Base-by-base conservation (phyloP, 1,284 basidiomycete species). In the Entoloma clypeatum region DNA sequence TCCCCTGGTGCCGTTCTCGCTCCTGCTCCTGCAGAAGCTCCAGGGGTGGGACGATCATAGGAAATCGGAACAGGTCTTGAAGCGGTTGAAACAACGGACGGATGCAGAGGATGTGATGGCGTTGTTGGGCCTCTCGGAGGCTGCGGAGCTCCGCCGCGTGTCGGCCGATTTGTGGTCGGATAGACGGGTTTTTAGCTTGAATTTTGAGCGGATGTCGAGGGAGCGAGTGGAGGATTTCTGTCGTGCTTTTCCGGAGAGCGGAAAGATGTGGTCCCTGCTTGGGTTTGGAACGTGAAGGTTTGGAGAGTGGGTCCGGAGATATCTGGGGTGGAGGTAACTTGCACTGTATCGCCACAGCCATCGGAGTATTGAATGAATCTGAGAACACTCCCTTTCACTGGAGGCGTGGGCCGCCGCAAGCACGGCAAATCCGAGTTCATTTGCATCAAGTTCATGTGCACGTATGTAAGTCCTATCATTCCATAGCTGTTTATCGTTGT, bases 1-100 rank as follows among this genome's bases (percentile, higher is more conserved):
- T 1, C 58, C 58, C 2, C 49, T 60, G 2, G 21, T 60, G 11
- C 59, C 58, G 3, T 59, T 56, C 37, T 47, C 54, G 1, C 39
- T 60, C n/a, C 51, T 60, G 7, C 50, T 61, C 8, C 53, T 59
- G 4, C 59, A 61, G 13, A 61, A 61, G 31, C 41, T 60, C 7
- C 59, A 61, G 43, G 55, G 44, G 3, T 60, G 59, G 59, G 54
- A 58, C 24, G 56, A 61, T 47, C 58, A 58, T 27, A 30, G 48
- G 16, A 38, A 48, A 27, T 47, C 56, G 32, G 41, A 28, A 2
- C 53, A 57, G 27, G 39, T 43, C 3, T 50, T 50, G 11, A 57
- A 60, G 37, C 49, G 44, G 23, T 26, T 33, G 31, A 41, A 43
- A 21, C 47, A 50, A 35, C 24, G 35, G 7, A 41, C 35, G 2